Conservation (phyloP, 371 early-diverging fungal genomes). For the Apophysomyces variabilis region DNA sequence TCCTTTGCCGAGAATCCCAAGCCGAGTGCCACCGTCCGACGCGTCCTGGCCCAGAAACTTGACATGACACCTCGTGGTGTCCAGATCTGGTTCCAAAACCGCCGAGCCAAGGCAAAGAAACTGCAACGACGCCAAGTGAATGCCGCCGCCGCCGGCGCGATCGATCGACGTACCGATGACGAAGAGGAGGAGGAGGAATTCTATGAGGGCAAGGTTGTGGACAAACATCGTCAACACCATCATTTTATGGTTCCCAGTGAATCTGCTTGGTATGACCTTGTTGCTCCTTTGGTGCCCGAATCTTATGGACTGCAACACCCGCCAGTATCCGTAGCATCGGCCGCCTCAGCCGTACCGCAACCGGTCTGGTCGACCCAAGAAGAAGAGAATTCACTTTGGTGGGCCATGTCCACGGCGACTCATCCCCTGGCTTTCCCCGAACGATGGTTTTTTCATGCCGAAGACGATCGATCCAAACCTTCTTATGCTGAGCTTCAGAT, state of each 20-base stretch:
- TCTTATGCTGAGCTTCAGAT: slow-evolving; percentile 1
- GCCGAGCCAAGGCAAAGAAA: slow-evolving; percentile 75
- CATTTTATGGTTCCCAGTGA: background rate
- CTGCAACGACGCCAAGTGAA: slow-evolving; percentile 27
- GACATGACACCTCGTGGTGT: slow-evolving; percentile 83
- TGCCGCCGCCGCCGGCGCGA: background rate
- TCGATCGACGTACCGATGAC: slow-evolving; percentile 3
- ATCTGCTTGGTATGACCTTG: background rate
- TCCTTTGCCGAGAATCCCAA: slow-evolving; percentile 63
- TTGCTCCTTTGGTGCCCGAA: background rate
- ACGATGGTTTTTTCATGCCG: background rate
- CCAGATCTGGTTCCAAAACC: slow-evolving; percentile 95
- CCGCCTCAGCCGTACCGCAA: too few relatives aligned
- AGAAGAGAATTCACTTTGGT: background rate
- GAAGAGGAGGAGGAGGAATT: background rate
- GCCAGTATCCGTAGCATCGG: background rate
- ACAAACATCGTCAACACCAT: background rate
- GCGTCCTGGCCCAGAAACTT: slow-evolving; percentile 68
- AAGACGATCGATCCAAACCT: background rate
- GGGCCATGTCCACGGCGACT: slow-evolving; percentile 1
- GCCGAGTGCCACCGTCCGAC: slow-evolving; percentile 77
- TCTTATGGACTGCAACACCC: background rate
- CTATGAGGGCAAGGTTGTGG: background rate
- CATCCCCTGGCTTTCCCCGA: slow-evolving; percentile 8
- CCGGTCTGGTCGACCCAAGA: background rate